Evolutionary conservation across 129 eudicot genomes (phyloP).

Genomic region (sunflower (Helianthus annuus)): DNA sequence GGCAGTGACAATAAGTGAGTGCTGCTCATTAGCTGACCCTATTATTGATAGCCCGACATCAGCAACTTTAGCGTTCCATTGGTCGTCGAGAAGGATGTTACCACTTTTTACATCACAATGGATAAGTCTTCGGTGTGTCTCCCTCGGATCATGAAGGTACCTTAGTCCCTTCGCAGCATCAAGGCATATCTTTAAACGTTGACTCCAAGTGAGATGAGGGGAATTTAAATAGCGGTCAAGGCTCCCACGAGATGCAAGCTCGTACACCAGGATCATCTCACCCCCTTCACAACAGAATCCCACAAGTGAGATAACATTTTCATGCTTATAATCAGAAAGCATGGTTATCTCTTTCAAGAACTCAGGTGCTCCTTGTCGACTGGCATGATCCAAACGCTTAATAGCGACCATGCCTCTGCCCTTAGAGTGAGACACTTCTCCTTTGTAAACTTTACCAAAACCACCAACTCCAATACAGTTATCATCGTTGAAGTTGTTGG

Average conservation of each 20-base stretch:
- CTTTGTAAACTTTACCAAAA: background rate
- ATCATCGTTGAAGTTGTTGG: background rate
- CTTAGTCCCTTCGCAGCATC: too few species aligned
- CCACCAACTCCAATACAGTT: background rate
- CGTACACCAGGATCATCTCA: too few species aligned
- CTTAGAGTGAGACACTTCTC: background rate
- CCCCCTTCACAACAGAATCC: too few species aligned
- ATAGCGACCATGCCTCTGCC: background rate
- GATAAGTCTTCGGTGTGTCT: too few species aligned
- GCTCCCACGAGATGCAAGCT: slow-evolving; percentile 6
- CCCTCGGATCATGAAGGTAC: too few species aligned
- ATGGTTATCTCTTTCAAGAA: too few species aligned
- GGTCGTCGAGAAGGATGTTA: slow-evolving; percentile 20
- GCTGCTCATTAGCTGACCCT: slow-evolving; percentile 4
- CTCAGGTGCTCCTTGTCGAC: background rate
- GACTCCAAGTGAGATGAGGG: background rate
- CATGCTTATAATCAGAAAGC: too few species aligned
- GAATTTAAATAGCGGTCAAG: background rate
- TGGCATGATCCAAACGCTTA: background rate
- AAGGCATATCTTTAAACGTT: too few species aligned
- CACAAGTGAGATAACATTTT: too few species aligned
- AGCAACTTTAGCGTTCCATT: slow-evolving; percentile 35
- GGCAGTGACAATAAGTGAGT: background rate
- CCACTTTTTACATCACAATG: too few species aligned
- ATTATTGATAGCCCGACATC: slow-evolving; percentile 29